A percentile compares a stretch with the other conserved stretches of the same genome.
These are phyloP conservation scores for Trichoderma harzianum DNA, from an alignment of 2,329 filamentous ascomycete species.

Conservation along the genomic window DNA sequence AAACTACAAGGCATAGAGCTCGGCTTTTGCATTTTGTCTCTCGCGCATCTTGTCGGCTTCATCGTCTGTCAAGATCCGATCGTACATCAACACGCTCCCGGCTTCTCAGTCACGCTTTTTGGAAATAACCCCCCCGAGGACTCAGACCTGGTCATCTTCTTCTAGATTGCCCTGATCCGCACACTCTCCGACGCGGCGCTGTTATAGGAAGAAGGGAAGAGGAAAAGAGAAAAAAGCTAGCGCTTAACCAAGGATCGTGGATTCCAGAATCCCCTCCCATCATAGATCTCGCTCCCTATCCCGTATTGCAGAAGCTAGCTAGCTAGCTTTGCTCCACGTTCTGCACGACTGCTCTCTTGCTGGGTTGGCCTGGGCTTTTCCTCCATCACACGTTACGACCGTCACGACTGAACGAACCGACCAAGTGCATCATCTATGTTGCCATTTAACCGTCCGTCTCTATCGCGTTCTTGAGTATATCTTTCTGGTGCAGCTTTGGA, in stretches of 20 bases:
- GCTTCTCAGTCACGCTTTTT: neutral
- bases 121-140: neutral
- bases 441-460: conserved; percentile 5
- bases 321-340: neutral
- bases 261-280: neutral
- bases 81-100: neutral
- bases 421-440: conserved; percentile 16
- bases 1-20: conserved; percentile 1
- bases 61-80: neutral
- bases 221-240: neutral
- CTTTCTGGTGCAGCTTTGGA: neutral
- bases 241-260: neutral
- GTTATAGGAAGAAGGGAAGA: neutral
- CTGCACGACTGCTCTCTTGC: conserved; percentile 6
- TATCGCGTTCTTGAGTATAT: conserved; percentile 14
- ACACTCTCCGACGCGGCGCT: neutral
- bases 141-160: neutral
- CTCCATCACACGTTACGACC: conserved; percentile 16
- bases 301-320: neutral
- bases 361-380: neutral
- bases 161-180: neutral
- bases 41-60: conserved; percentile 11
- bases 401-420: conserved; percentile 20
- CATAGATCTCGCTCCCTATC: neutral
- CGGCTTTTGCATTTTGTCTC: neutral